phyloP scores from a whole-genome alignment of 1,284 basidiomycete species.

The Papiliotrema terrestris region DNA sequence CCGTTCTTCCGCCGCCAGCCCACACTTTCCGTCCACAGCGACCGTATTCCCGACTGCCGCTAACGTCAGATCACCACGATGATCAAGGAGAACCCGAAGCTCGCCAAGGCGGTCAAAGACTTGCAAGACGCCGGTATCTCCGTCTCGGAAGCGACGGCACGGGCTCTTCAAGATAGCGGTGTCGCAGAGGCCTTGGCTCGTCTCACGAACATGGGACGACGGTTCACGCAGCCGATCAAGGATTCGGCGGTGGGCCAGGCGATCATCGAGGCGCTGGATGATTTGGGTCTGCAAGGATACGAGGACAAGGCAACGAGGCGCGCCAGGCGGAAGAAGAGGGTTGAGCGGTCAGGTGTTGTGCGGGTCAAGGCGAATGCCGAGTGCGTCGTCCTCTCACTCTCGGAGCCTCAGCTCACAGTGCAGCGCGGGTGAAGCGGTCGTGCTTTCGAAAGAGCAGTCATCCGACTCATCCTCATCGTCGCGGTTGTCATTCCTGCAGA shows the following conservation, averaged over 20 bases:
- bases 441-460: constrained; percentile 59
- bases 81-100: constrained; percentile 92
- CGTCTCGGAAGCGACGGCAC: constrained; percentile 87
- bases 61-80: constrained; percentile 71
- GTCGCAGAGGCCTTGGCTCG: constrained; percentile 74
- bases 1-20: too few species aligned
- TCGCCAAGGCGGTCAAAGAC: constrained; percentile 87
- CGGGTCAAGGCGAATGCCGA: constrained; percentile 67
- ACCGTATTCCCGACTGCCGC: too few species aligned
- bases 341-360: constrained; percentile 75
- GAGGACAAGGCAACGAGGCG: constrained; percentile 86
- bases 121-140: constrained; percentile 84
- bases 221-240: constrained; percentile 68
- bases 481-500: constrained; percentile 56
- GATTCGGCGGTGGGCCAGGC: constrained; percentile 94
- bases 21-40: too few species aligned
- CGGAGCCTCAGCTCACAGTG: background rate
- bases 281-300: constrained; percentile 87
- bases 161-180: constrained; percentile 90
- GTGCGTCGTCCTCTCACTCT: constrained; percentile 53
- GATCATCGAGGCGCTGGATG: constrained; percentile 88
- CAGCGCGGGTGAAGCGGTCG: constrained; percentile 79
- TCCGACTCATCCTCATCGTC: constrained; percentile 48
- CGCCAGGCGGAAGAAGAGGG: constrained; percentile 65
- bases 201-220: constrained; percentile 72